Conservation (phyloP, 148 eudicot genomes). For the Heliamphora exappendiculata region DNA sequence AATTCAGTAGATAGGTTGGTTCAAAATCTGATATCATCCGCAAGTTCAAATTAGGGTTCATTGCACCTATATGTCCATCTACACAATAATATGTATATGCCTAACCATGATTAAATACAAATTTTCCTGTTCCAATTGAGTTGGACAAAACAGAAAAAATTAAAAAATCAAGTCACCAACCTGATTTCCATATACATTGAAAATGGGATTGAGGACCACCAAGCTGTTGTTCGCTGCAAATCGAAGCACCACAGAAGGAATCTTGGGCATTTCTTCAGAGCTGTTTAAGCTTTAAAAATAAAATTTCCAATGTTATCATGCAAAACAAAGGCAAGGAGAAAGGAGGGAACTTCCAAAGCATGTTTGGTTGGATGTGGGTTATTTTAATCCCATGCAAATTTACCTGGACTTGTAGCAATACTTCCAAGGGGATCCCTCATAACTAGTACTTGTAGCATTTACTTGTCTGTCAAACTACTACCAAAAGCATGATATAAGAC, state of each 20-base stretch:
- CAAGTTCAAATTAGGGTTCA: neutral
- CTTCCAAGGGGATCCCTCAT: slow-evolving; percentile 63
- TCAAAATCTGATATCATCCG: too few species aligned
- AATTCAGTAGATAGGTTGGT: too few species aligned
- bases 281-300: slow-evolving; percentile 32
- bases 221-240: slow-evolving; percentile 60
- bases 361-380: neutral
- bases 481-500: slow-evolving; percentile 13
- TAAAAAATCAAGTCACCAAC: slow-evolving; percentile 30
- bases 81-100: neutral
- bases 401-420: slow-evolving; percentile 83
- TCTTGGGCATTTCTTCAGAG: slow-evolving; percentile 32
- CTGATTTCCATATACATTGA: slow-evolving; percentile 41
- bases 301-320: neutral
- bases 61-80: neutral
- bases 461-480: slow-evolving; percentile 74
- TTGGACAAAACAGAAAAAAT: neutral
- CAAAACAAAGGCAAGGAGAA: neutral
- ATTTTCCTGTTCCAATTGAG: neutral
- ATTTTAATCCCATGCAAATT: slow-evolving; percentile 4
- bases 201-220: slow-evolving; percentile 50
- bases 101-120: neutral
- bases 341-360: neutral
- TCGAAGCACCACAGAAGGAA: slow-evolving; percentile 53
- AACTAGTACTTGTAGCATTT: slow-evolving; percentile 49